Percentiles rank a stretch among this genome's conserved stretches.
These are phyloP conservation scores for Juncus effusus DNA, from an alignment of 176 grass and related monocot genomes.

Conservation along the genomic window DNA sequence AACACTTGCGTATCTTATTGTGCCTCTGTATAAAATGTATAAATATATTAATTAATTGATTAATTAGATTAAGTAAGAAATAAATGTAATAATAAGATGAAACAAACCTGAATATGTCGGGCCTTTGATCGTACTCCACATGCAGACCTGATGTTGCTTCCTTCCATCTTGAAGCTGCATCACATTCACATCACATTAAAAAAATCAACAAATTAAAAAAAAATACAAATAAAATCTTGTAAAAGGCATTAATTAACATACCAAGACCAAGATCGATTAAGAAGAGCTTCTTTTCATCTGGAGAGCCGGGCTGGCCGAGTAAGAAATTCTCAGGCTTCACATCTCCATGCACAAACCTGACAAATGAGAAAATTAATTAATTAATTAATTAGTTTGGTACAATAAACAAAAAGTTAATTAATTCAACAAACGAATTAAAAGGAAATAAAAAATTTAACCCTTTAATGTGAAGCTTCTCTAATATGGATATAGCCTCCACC, in stretches of 20 bases:
- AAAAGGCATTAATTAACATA: slow-evolving; percentile 29
- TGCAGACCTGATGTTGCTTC: slow-evolving; percentile 78
- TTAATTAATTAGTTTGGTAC: background rate
- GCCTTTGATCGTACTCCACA: slow-evolving; percentile 96
- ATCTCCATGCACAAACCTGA: slow-evolving; percentile 98
- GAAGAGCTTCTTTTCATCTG: slow-evolving; percentile 97
- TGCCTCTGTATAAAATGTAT: slow-evolving; percentile 51
- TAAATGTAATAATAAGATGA: slow-evolving; percentile 1
- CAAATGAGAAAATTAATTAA: slow-evolving; percentile 19
- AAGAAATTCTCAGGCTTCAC: slow-evolving; percentile 98
- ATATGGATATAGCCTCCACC: slow-evolving; percentile 94
- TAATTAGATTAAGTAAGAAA: slow-evolving; percentile 7
- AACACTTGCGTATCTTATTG: slow-evolving; percentile 98
- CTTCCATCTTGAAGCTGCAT: slow-evolving; percentile 94
- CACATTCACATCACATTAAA: slow-evolving; percentile 15
- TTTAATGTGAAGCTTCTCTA: slow-evolving; percentile 89
- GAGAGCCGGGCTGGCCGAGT: slow-evolving; percentile 87
- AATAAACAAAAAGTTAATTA: slow-evolving; percentile 4
- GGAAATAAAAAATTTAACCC: slow-evolving; percentile 37
- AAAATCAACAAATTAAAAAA: background rate
- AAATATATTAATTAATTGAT: slow-evolving; percentile 21
- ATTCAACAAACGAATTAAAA: slow-evolving; percentile 1
- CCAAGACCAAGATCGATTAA: slow-evolving; percentile 98
- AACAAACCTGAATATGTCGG: slow-evolving; percentile 88
- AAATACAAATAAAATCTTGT: background rate